Evolutionary conservation across 1,284 basidiomycete genomes (phyloP), one percentile per base, ranked within the genome.

Genomic region (Fomitopsis schrenkii): DNA sequence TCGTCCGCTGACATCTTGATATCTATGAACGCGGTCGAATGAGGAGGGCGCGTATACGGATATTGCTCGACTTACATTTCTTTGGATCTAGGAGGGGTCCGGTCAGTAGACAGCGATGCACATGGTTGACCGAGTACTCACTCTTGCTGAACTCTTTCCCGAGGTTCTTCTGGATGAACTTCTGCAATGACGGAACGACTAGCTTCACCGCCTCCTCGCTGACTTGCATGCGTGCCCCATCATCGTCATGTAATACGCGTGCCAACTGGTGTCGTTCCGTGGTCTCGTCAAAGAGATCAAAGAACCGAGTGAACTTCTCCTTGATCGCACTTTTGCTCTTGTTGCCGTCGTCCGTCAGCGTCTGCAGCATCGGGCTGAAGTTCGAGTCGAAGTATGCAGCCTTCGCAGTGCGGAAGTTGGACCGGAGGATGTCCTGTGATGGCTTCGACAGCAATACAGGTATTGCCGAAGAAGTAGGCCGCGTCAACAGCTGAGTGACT

Each of bases 141-240:
- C 91, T 91, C 77, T 90, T 91, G 72, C 90, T 91, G 67, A 92
- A 91, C 65, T 92, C 90, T 72, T 89, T 91, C 57, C 90, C 90
- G 46, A 79, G 79, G 66, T 89, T 85, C 70, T 86, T 88, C 73
- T 88, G 86, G 61, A 82, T 83, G 70, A 93, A 93, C 62, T 84
- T 75, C 72, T 88, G 83, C 64, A 93, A 75, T 40, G 82, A 83
- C 22, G 91, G 90, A 10, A 92, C 82, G 22, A 93, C 86, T 8
- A 93, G 77, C 74, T 86, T 89, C 28, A 88, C 82, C 3, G 87
- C 85, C 71, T 93, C 91, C 45, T 91, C 90, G 53, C 78, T 81
- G 30, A 93, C 72, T 45, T 77, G 79, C 64, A 77, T 82, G 63
- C 83, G 77, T 17, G 79, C 83, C 2, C 83, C 83, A 9, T 75